phyloP scores from a whole-genome alignment of 2,329 filamentous ascomycete species.

The Xylariales sp. region DNA sequence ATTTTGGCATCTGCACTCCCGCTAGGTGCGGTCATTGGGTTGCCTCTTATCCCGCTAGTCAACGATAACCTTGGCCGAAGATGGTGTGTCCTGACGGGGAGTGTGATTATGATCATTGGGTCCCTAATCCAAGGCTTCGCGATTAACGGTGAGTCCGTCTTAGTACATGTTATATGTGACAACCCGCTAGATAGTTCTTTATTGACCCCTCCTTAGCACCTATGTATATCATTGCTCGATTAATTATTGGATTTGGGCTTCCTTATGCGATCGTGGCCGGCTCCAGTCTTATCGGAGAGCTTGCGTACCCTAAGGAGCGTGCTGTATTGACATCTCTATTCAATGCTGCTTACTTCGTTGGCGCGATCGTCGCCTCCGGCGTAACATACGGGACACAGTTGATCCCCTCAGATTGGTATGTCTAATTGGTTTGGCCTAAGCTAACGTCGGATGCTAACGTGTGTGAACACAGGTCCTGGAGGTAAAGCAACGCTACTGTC shows the following conservation, averaged over 20 bases:
- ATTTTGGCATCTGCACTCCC: constrained; percentile 65
- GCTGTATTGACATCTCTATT: constrained; percentile 68
- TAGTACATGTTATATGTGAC: neutral
- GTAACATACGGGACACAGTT: constrained; percentile 60
- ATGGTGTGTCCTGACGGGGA: constrained; percentile 64
- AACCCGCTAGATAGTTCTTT: neutral
- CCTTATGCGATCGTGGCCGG: constrained; percentile 69
- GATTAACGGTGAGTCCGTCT: constrained; percentile 52
- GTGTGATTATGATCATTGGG: constrained; percentile 63
- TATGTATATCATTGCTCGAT: constrained; percentile 71
- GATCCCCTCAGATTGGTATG: constrained; percentile 48
- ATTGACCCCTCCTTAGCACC: constrained; percentile 52
- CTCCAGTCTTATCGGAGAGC: constrained; percentile 68
- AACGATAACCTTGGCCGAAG: constrained; percentile 63
- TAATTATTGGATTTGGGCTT: constrained; percentile 71
- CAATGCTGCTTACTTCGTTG: constrained; percentile 68
- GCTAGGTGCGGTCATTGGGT: constrained; percentile 62
- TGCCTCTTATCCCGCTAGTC: constrained; percentile 64
- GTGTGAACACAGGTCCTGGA: constrained; percentile 44
- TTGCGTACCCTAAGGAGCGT: constrained; percentile 71
- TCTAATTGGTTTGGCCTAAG: neutral
- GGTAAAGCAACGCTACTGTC: constrained; percentile 43
- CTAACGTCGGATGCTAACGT: constrained; percentile 30
- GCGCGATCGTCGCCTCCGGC: constrained; percentile 61
- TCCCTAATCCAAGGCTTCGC: constrained; percentile 64